Evolutionary conservation across 179 eudicot genomes (phyloP).

Genomic region (Vitellaria paradoxa): DNA sequence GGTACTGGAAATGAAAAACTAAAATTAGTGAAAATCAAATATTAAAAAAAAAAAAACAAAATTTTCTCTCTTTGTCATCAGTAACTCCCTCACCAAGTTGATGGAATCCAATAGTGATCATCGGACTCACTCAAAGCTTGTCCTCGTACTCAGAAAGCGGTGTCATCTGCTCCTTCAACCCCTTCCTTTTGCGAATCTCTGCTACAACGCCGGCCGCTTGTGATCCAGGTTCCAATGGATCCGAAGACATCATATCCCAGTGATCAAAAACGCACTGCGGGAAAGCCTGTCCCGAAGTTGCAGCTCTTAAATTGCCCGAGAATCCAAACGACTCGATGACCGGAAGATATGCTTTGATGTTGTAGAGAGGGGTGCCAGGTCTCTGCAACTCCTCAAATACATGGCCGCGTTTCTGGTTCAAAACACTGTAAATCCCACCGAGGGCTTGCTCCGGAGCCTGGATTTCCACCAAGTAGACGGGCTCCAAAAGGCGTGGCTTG

Average conservation of each 20-base stretch:
- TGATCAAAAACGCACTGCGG: slow-evolving; percentile 42
- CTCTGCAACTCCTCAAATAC: slow-evolving; percentile 46
- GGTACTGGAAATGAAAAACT: too few species aligned
- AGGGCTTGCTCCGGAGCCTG: slow-evolving; percentile 46
- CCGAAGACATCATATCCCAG: slow-evolving; percentile 44
- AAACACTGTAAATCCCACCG: slow-evolving; percentile 44
- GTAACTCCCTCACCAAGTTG: too few species aligned
- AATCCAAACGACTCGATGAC: slow-evolving; percentile 42
- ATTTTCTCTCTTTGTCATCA: too few species aligned
- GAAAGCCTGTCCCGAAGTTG: slow-evolving; percentile 44
- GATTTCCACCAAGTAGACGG: slow-evolving; percentile 39
- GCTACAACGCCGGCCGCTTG: slow-evolving; percentile 26
- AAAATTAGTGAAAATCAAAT: too few species aligned
- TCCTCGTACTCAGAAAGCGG: slow-evolving; percentile 38
- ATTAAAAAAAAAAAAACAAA: too few species aligned
- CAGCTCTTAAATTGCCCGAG: slow-evolving; percentile 27
- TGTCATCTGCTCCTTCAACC: slow-evolving; percentile 41
- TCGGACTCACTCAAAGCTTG: slow-evolving; percentile 16
- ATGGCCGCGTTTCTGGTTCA: slow-evolving; percentile 47
- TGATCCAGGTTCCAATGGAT: slow-evolving; percentile 34
- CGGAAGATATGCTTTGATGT: slow-evolving; percentile 45
- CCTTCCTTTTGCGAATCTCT: slow-evolving; percentile 37
- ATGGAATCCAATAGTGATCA: too few species aligned
- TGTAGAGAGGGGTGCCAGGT: slow-evolving; percentile 43
- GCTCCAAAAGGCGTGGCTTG: slow-evolving; percentile 41